Percentiles rank a stretch among this genome's conserved stretches.
phyloP scores from a whole-genome alignment of 495 filamentous ascomycete species.

The Darksidea phi region DNA sequence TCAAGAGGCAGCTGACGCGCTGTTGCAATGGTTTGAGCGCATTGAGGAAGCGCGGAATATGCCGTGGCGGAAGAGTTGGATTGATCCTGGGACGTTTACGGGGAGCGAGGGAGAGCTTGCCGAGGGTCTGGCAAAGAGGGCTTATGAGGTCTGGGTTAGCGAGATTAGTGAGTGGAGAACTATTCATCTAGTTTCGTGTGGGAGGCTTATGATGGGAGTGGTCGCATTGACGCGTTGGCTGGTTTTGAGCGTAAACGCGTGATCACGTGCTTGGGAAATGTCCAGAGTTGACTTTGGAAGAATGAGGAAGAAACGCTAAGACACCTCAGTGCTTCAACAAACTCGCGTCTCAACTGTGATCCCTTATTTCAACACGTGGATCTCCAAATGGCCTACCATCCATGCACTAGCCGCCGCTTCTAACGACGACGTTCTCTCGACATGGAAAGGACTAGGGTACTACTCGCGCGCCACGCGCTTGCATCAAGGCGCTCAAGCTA shows the following conservation, averaged over 20 bases:
- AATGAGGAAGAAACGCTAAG: not conserved
- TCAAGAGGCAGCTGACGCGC: not conserved
- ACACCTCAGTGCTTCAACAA: constrained; percentile 28
- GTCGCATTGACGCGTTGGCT: not conserved
- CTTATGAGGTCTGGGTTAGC: constrained; percentile 29
- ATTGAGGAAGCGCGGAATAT: constrained; percentile 25
- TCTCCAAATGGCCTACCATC: constrained; percentile 28
- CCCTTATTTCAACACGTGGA: constrained; percentile 29
- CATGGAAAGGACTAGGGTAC: constrained; percentile 33
- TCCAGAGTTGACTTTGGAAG: no score
- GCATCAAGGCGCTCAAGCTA: constrained; percentile 17
- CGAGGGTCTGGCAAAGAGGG: constrained; percentile 7
- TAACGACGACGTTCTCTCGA: constrained; percentile 24
- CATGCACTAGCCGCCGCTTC: constrained; percentile 18
- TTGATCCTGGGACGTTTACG: constrained; percentile 8
- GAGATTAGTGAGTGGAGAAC: constrained; percentile 20
- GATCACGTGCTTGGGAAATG: not conserved
- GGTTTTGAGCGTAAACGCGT: not conserved
- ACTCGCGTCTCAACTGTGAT: constrained; percentile 30
- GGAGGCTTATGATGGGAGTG: no score
- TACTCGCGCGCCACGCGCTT: constrained; percentile 30
- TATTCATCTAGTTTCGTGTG: not conserved
- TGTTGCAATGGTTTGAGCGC: constrained; percentile 22
- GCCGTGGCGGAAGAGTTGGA: constrained; percentile 30
- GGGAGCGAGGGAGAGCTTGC: constrained; percentile 2